Percentiles rank a stretch among this genome's conserved stretches.
These are phyloP conservation scores for Trichosporon sp. DNA, from an alignment of 1,284 basidiomycete species.

Conservation along the genomic window DNA sequence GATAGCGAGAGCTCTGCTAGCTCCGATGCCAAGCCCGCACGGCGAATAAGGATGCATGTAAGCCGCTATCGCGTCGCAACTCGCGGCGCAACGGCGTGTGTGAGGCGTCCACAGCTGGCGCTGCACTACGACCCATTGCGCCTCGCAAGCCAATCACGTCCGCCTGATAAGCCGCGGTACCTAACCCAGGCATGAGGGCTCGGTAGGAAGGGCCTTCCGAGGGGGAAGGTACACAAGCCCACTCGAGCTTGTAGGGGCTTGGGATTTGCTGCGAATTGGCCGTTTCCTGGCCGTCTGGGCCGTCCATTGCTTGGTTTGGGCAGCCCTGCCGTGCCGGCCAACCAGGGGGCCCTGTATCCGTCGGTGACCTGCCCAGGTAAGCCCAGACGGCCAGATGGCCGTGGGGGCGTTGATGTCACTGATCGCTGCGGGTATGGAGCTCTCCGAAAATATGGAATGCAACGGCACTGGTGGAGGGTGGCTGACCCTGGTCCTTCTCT, in stretches of 20 bases:
- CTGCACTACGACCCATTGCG: too few relatives aligned
- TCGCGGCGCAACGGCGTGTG: too few relatives aligned
- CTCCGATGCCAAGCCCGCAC: not conserved
- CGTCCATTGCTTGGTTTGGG: too few relatives aligned
- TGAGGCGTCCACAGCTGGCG: too few relatives aligned
- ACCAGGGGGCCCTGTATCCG: not conserved
- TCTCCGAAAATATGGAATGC: not conserved
- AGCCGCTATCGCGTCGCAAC: not conserved
- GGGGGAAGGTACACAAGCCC: not conserved
- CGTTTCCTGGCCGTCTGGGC: too few relatives aligned
- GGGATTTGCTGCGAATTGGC: not conserved
- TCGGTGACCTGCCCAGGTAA: not conserved
- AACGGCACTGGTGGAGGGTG: too few relatives aligned
- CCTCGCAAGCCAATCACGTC: not conserved
- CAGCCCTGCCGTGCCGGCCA: too few relatives aligned
- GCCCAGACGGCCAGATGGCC: not conserved
- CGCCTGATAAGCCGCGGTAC: slow-evolving; percentile 1
- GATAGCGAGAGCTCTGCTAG: not conserved
- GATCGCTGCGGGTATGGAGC: not conserved
- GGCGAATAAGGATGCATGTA: not conserved
- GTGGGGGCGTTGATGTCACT: not conserved
- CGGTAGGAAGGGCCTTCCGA: too few relatives aligned
- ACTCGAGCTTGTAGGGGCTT: not conserved
- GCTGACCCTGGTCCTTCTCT: too few relatives aligned
- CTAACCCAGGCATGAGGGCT: not conserved